These are phyloP conservation scores for Colletotrichum sp. DNA, from an alignment of 2,329 filamentous ascomycete genomes.

Conservation along the genomic window DNA sequence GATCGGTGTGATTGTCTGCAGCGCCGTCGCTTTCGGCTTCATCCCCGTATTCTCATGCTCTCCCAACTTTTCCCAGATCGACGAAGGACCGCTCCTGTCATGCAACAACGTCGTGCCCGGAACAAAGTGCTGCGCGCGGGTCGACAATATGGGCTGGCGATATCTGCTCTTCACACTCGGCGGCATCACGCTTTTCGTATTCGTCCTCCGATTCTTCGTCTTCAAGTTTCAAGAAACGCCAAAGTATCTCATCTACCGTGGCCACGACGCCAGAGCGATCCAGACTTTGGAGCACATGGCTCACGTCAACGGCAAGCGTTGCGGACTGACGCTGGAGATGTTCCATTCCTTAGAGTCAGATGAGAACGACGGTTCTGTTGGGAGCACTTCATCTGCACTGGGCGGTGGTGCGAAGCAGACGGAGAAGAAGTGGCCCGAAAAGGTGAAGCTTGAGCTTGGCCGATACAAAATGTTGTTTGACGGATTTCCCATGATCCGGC, in stretches of 20 bases:
- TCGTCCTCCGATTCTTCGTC: constrained; percentile 56
- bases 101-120: constrained; percentile 39
- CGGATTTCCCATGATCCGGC: constrained; percentile 34
- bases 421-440: constrained; percentile 9
- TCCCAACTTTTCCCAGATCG: constrained; percentile 52
- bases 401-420: constrained; percentile 22
- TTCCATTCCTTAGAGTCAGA: constrained; percentile 24
- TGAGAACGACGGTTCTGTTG: constrained; percentile 3
- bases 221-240: constrained; percentile 64
- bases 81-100: constrained; percentile 41
- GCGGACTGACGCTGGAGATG: background rate
- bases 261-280: constrained; percentile 57
- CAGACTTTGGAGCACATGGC: constrained; percentile 60
- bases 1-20: constrained; percentile 57
- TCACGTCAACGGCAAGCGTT: constrained; percentile 45
- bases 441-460: background rate
- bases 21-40: constrained; percentile 56
- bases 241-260: constrained; percentile 62
- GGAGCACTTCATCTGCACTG: constrained; percentile 13
- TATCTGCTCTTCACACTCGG: constrained; percentile 62
- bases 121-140: constrained; percentile 33
- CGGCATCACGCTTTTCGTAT: constrained; percentile 58
- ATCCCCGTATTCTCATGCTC: constrained; percentile 56
- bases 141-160: constrained; percentile 63
- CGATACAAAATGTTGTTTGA: constrained; percentile 39